Conservation (phyloP, 192 early-diverging fungal species). For the Umbelopsis vinacea region DNA sequence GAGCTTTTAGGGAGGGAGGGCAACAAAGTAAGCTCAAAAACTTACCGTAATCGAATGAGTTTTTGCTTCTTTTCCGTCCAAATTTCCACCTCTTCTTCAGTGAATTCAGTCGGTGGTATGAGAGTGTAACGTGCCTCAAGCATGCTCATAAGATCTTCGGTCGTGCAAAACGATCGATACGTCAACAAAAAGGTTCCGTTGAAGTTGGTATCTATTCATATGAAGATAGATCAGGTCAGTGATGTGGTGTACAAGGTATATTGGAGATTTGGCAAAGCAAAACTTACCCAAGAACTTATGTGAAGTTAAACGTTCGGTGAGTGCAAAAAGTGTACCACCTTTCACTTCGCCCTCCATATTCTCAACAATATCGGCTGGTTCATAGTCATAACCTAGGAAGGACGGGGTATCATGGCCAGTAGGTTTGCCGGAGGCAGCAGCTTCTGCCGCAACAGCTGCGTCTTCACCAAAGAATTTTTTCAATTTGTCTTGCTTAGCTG, state of each 20-base stretch:
- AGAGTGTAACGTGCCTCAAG: slow-evolving; percentile 83
- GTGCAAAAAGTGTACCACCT: slow-evolving; percentile 85
- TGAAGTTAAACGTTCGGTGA: slow-evolving; percentile 87
- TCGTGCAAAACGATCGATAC: slow-evolving; percentile 90
- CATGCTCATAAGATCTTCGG: slow-evolving; percentile 74
- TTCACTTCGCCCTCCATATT: slow-evolving; percentile 89
- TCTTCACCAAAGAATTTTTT: slow-evolving; percentile 67
- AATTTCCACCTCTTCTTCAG: slow-evolving; percentile 61
- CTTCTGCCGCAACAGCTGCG: slow-evolving; percentile 42
- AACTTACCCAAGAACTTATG: slow-evolving; percentile 71
- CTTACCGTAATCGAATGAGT: slow-evolving; percentile 80
- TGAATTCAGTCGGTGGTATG: slow-evolving; percentile 69
- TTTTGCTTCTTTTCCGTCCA: slow-evolving; percentile 90
- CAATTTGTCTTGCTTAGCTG: slow-evolving; percentile 45
- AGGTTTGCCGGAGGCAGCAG: slow-evolving; percentile 30
- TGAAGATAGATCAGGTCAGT: not conserved
- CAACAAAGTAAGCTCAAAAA: not conserved
- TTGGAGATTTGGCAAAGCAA: not conserved
- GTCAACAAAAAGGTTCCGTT: slow-evolving; percentile 90
- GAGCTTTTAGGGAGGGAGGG: too few relatives aligned
- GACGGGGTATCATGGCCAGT: slow-evolving; percentile 58
- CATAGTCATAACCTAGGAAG: slow-evolving; percentile 83
- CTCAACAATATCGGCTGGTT: slow-evolving; percentile 73
- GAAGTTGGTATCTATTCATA: slow-evolving; percentile 71
- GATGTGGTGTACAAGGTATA: not conserved